These are phyloP conservation scores for Beauveria sp. DNA, from an alignment of 2,329 filamentous ascomycete species.

Conservation along the genomic window DNA sequence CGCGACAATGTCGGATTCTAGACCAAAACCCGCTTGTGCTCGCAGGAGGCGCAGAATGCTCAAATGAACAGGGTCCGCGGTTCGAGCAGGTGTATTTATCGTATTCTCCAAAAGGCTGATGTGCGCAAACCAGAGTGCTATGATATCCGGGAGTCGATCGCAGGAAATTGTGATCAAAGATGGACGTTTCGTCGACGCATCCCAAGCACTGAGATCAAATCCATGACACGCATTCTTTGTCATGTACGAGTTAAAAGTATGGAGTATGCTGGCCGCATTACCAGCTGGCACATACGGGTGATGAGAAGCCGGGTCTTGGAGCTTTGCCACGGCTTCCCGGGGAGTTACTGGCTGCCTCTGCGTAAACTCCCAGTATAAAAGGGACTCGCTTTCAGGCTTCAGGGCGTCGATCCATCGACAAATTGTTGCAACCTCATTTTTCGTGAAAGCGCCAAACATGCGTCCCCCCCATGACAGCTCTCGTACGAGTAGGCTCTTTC, in stretches of 20 bases:
- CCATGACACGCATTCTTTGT: too few species aligned
- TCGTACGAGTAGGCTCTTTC: slow-evolving; percentile 31
- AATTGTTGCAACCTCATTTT: slow-evolving; percentile 24
- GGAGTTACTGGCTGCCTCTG: not conserved
- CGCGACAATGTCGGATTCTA: not conserved
- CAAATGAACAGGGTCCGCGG: not conserved
- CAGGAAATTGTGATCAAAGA: not conserved
- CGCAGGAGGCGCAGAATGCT: not conserved
- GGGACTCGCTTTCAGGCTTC: not conserved
- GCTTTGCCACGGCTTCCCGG: not conserved
- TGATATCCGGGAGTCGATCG: not conserved
- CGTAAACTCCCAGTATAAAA: not conserved
- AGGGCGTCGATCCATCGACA: not conserved
- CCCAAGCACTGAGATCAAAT: not conserved
- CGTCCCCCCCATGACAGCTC: slow-evolving; percentile 36
- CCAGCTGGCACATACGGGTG: not conserved
- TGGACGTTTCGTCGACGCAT: not conserved
- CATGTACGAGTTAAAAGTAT: not conserved
- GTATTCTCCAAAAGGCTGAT: not conserved
- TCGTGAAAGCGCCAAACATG: slow-evolving; percentile 43
- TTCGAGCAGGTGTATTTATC: not conserved
- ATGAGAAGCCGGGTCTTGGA: not conserved
- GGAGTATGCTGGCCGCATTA: not conserved
- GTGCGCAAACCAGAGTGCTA: slow-evolving; percentile 7
- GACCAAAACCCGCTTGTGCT: not conserved